Conservation (phyloP, 345 rosid species). For the Nasturtium officinale region DNA sequence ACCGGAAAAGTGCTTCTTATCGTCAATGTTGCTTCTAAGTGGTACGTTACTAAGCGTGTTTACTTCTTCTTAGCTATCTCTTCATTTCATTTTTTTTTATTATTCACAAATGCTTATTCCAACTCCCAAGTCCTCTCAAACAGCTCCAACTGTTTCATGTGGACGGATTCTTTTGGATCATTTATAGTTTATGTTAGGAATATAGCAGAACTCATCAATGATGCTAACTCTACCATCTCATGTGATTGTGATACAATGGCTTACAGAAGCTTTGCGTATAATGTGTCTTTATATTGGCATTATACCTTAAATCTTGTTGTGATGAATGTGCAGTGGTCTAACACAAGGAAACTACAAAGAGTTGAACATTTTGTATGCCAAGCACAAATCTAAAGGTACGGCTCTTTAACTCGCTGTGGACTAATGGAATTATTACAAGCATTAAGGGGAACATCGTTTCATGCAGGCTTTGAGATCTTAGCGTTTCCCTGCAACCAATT, state of each 20-base stretch:
- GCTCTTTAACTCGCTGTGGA: slow-evolving; percentile 5
- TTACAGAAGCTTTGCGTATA: neutral
- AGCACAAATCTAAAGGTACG: slow-evolving; percentile 72
- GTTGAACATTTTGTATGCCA: slow-evolving; percentile 73
- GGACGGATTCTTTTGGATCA: slow-evolving; percentile 3
- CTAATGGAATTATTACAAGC: neutral
- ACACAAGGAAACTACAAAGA: slow-evolving; percentile 89
- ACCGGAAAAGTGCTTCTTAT: slow-evolving; percentile 81
- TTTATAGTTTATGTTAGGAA: neutral
- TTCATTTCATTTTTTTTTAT: neutral
- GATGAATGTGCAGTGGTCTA: slow-evolving; percentile 61
- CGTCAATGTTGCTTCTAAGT: slow-evolving; percentile 96
- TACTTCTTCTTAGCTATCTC: neutral
- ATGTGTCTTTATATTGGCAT: neutral
- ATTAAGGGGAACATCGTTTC: neutral
- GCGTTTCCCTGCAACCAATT: slow-evolving; percentile 99
- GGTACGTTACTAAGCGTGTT: slow-evolving; percentile 46
- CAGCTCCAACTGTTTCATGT: neutral
- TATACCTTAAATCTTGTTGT: slow-evolving; percentile 9
- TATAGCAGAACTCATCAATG: neutral
- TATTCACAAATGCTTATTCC: neutral
- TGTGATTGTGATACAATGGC: neutral
- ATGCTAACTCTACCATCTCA: neutral
- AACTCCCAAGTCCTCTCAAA: neutral
- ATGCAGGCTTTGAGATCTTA: slow-evolving; percentile 77